Percentiles rank a stretch among this genome's conserved stretches.
These are phyloP conservation scores for Dillenia suffruticosa DNA, from an alignment of 164 flowering plant species.

Conservation along the genomic window DNA sequence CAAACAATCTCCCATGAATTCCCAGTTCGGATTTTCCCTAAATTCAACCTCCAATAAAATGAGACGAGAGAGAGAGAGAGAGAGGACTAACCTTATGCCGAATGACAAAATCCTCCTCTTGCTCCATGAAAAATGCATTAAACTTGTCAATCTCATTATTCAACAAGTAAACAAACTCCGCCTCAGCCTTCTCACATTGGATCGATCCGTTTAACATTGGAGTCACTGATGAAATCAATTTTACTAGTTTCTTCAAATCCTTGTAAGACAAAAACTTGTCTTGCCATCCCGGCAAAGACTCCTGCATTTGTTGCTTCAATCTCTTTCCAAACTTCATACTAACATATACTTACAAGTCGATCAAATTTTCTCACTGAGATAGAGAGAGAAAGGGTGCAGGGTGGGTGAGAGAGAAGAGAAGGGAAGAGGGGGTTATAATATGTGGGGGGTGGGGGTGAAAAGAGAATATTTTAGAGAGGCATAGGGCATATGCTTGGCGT, in stretches of 20 bases:
- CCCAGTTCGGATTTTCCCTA: neutral
- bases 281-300: constrained; percentile 77
- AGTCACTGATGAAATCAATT: constrained; percentile 39
- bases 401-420: neutral
- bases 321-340: constrained; percentile 87
- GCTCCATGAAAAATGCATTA: constrained; percentile 76
- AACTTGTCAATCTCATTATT: constrained; percentile 84
- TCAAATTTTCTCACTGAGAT: neutral
- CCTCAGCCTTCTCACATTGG: constrained; percentile 37
- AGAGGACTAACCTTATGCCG: constrained; percentile 43
- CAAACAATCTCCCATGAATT: too few species aligned
- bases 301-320: constrained; percentile 60
- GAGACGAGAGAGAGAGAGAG: neutral
- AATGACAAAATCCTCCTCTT: constrained; percentile 85
- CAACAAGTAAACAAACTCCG: constrained; percentile 53
- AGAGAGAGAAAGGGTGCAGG: neutral
- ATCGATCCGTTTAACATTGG: constrained; percentile 3
- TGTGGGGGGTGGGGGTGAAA: constrained; percentile 1
- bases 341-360: neutral
- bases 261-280: constrained; percentile 79
- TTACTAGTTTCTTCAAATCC: constrained; percentile 62
- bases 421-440: constrained; percentile 1
- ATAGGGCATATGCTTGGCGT: constrained; percentile 65
- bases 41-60: neutral
- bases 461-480: constrained; percentile 38